Percentiles rank a stretch among this genome's conserved stretches.
These are phyloP conservation scores for Phytophthora foliorum DNA, from an alignment of 352 stramenopile species.

Conservation along the genomic window DNA sequence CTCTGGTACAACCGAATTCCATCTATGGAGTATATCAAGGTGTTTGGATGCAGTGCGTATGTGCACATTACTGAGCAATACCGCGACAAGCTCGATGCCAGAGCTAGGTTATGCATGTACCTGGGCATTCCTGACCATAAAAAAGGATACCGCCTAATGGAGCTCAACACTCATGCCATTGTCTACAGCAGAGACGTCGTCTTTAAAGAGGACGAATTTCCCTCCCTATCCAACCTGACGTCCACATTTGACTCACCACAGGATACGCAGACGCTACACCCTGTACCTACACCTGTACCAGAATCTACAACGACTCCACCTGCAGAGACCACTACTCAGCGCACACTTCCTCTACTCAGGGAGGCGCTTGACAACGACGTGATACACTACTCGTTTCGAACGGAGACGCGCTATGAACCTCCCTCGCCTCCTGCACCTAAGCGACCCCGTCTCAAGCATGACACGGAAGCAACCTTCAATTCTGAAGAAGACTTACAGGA, in stretches of 20 bases:
- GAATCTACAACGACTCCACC: too few relatives aligned
- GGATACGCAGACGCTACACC: background rate
- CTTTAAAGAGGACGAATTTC: slow-evolving; percentile 1
- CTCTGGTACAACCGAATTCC: slow-evolving; percentile 17
- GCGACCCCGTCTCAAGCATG: too few relatives aligned
- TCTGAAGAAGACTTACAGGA: background rate
- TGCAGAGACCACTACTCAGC: too few relatives aligned
- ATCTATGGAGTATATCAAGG: slow-evolving; percentile 9
- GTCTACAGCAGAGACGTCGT: background rate
- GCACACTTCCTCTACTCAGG: too few relatives aligned
- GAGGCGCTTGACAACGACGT: too few relatives aligned
- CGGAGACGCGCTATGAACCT: too few relatives aligned
- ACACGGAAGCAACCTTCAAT: background rate
- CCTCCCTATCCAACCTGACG: background rate
- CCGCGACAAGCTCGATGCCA: slow-evolving; percentile 10
- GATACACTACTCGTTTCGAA: too few relatives aligned
- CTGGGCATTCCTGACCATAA: slow-evolving; percentile 7
- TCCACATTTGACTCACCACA: too few relatives aligned
- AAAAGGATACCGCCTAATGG: slow-evolving; percentile 6
- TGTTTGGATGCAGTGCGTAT: slow-evolving; percentile 13
- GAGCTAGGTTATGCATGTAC: slow-evolving; percentile 6
- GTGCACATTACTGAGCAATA: slow-evolving; percentile 13
- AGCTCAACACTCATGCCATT: background rate
- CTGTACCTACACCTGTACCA: too few relatives aligned
- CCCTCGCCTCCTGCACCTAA: too few relatives aligned